These are phyloP conservation scores for Volvox carteri DNA, from an alignment of 163 green algal genomes.

Conservation along the genomic window DNA sequence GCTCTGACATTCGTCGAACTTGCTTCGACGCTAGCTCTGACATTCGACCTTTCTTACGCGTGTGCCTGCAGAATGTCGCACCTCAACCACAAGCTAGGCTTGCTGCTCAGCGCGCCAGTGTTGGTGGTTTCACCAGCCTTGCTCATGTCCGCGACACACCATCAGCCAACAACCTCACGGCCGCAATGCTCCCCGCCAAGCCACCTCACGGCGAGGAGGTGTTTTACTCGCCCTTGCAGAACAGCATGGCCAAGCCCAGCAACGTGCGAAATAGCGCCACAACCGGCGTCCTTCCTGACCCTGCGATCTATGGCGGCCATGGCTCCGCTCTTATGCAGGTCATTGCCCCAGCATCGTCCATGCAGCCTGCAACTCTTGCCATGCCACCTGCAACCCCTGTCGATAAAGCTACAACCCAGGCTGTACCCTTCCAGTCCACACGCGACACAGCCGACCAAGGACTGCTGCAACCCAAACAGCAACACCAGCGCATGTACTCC, in stretches of 20 bases:
- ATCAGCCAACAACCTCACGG: not conserved
- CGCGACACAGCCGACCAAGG: slow-evolving; percentile 1
- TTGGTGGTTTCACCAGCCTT: not conserved
- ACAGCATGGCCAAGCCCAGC: not conserved
- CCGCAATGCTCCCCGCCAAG: not conserved
- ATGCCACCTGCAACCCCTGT: not conserved
- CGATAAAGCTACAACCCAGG: not conserved
- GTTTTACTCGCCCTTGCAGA: slow-evolving; percentile 32
- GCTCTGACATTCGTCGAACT: not conserved
- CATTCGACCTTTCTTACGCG: not conserved
- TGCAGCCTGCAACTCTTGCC: not conserved
- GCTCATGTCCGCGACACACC: not conserved
- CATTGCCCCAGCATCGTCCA: not conserved
- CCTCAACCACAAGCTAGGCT: not conserved
- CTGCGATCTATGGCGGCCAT: slow-evolving; percentile 20
- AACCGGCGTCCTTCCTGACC: not conserved
- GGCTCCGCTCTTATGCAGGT: slow-evolving; percentile 15
- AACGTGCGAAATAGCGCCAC: slow-evolving; percentile 21
- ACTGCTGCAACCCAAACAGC: not conserved
- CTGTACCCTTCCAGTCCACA: not conserved
- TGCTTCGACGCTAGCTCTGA: not conserved
- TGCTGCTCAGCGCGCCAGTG: not conserved
- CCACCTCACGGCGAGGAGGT: not conserved
- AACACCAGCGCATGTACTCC: slow-evolving; percentile 13
- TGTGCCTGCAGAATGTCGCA: not conserved